Percentiles rank a stretch among this genome's conserved stretches.
These are phyloP conservation scores for Globisporangium paddicum DNA, from an alignment of 352 stramenopile species.

Conservation along the genomic window DNA sequence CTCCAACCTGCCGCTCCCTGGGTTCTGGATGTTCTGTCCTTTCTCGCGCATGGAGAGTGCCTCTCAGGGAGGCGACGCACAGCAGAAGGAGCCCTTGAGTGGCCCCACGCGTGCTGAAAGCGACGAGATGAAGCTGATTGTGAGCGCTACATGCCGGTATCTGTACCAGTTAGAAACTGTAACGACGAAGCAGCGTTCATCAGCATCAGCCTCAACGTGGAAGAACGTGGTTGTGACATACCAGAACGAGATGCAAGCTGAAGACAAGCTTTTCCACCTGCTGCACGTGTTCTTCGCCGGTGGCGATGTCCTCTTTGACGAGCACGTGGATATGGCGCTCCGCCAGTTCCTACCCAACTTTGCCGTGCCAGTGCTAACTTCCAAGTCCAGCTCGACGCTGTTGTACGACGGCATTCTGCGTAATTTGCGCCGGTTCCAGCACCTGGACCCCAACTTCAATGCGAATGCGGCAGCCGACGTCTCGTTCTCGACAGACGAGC, in stretches of 20 bases:
- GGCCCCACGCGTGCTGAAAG: slow-evolving; percentile 41
- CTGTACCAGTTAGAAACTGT: slow-evolving; percentile 47
- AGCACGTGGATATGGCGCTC: slow-evolving; percentile 51
- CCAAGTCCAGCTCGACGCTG: slow-evolving; percentile 1
- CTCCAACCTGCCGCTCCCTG: slow-evolving; percentile 56
- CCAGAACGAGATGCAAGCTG: slow-evolving; percentile 20
- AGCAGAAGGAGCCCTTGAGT: not conserved
- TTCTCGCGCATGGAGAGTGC: slow-evolving; percentile 64
- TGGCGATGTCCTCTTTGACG: slow-evolving; percentile 66
- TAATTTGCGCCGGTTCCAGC: slow-evolving; percentile 48
- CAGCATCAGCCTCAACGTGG: not conserved
- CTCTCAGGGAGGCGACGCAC: not conserved
- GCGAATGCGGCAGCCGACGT: not conserved
- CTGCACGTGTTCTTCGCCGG: slow-evolving; percentile 71
- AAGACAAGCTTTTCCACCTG: slow-evolving; percentile 76
- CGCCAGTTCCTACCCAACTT: slow-evolving; percentile 45
- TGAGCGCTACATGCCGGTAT: slow-evolving; percentile 63
- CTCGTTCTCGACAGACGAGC: slow-evolving; percentile 41
- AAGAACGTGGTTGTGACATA: not conserved
- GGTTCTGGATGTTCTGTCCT: slow-evolving; percentile 66
- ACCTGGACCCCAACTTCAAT: slow-evolving; percentile 24
- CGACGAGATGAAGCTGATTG: slow-evolving; percentile 69
- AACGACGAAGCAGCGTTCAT: not conserved
- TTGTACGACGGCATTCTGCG: slow-evolving; percentile 45
- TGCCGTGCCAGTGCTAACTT: slow-evolving; percentile 24